phyloP scores from a whole-genome alignment of 164 flowering plant genomes.

The Sedum album region DNA sequence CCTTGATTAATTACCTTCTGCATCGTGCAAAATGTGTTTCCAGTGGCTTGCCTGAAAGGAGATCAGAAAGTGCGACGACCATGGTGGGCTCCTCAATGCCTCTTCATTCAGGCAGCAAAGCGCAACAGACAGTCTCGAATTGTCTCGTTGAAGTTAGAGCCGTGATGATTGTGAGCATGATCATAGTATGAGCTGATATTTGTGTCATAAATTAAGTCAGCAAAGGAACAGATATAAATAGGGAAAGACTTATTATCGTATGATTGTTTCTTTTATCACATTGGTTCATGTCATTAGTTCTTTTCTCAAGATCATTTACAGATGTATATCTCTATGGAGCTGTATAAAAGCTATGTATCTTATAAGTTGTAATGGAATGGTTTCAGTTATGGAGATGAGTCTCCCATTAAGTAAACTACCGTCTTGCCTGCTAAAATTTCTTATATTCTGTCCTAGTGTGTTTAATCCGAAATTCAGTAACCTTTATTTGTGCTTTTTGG shows the following conservation, averaged over 20 bases:
- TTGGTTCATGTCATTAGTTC: background rate
- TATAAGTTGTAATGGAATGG: background rate
- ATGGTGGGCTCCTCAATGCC: slow-evolving; percentile 98
- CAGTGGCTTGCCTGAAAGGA: slow-evolving; percentile 97
- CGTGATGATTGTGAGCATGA: slow-evolving; percentile 24
- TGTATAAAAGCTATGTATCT: background rate
- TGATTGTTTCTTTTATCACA: background rate
- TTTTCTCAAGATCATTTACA: background rate
- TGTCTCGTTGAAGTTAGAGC: slow-evolving; percentile 92
- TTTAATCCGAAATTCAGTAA: too few species aligned
- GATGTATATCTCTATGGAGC: background rate
- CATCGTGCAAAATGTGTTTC: background rate
- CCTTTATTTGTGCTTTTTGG: too few species aligned
- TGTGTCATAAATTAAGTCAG: background rate
- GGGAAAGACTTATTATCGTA: background rate
- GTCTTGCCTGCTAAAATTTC: too few species aligned
- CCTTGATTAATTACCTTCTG: background rate
- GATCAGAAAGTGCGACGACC: slow-evolving; percentile 92
- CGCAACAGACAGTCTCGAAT: slow-evolving; percentile 89
- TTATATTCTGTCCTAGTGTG: too few species aligned
- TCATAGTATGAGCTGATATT: background rate
- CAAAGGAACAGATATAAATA: background rate
- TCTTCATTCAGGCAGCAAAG: slow-evolving; percentile 69
- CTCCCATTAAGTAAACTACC: too few species aligned
- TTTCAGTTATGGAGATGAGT: background rate